Evolutionary conservation across 352 stramenopile genomes (phyloP), one percentile per base, ranked within the genome.

Genomic region (Phytophthora kernoviae): DNA sequence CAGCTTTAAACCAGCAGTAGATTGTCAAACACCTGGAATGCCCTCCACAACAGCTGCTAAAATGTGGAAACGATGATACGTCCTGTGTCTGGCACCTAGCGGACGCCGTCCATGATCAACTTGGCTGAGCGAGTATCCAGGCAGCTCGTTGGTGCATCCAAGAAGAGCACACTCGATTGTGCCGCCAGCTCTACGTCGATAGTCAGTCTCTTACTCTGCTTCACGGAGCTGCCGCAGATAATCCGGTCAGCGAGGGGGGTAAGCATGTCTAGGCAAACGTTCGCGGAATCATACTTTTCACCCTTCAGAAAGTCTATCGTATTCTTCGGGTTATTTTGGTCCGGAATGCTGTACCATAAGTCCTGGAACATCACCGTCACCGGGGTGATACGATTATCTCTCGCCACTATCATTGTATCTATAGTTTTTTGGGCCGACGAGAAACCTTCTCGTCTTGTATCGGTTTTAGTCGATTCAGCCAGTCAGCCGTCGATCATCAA

Each of bases 191-290:
- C 55, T 10, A 63, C 54, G 14, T 44, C 54, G n/a, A 62, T 62
- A 3, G 54, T 62, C 36, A 62, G 18, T 0, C 54, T 21, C 46
- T 56, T 62, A 44, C 56, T 62, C 55, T 56, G 44, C 27, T 62
- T 45, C 36, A 62, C 21, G 1, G 64, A 74, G 30, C 33, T 61
- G 17, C 58, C 69, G 14, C 60, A 40, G 12, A 77, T 58, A 24
- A 75, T 72, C 40, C 73, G 57, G 43, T 75, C 62, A 12, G 63
- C 69, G 30, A 75, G 73, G 6, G 54, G 20, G 11, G 51, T 42
- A 34, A 77, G 37, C 24, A 77, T n/a, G 1, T 60, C 41, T 4
- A 88, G 32, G 37, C 66, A 77, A 26, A 80, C 71, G 10, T 70
- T 63, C 8, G 84, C 47, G 18, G 56, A 51, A 30, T 64, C 56